Conservation (phyloP, 2,329 filamentous ascomycete species). For the Penicillium sp. region DNA sequence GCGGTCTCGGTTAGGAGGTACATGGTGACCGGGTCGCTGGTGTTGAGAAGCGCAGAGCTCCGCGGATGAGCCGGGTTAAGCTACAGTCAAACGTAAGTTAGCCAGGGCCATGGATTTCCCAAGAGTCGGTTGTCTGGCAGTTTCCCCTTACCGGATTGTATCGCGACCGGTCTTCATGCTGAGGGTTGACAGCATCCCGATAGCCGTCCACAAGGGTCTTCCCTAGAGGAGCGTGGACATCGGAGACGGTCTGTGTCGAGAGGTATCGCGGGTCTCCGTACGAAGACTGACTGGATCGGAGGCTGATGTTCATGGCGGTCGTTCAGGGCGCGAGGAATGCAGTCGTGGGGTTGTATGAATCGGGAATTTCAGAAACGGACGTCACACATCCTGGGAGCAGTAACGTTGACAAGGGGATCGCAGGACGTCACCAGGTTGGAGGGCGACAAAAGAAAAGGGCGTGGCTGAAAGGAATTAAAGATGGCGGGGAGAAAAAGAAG, state of each 20-base stretch:
- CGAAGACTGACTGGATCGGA: conserved; percentile 42
- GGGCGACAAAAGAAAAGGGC: conserved; percentile 1
- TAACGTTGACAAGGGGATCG: not conserved
- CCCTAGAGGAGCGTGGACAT: conserved; percentile 32
- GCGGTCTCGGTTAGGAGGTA: conserved; percentile 93
- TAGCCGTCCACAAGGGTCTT: conserved; percentile 61
- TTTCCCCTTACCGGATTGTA: conserved; percentile 56
- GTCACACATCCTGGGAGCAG: conserved; percentile 16
- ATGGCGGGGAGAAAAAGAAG: conserved; percentile 21
- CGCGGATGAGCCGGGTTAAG: conserved; percentile 46
- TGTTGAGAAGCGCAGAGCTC: conserved; percentile 41
- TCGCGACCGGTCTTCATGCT: conserved; percentile 54
- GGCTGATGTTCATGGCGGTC: conserved; percentile 35
- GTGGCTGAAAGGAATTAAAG: conserved; percentile 14
- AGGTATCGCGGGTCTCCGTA: conserved; percentile 43
- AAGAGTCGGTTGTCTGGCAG: not conserved
- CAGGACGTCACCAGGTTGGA: not conserved
- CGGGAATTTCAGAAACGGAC: conserved; percentile 14
- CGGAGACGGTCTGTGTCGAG: conserved; percentile 34
- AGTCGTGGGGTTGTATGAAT: conserved; percentile 3
- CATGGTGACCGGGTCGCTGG: conserved; percentile 68
- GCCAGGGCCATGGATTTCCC: not conserved
- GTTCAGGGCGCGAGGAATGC: conserved; percentile 11
- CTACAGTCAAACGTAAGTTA: conserved; percentile 49
- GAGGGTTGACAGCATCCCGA: conserved; percentile 55